These are phyloP conservation scores for Colletotrichum paranaense DNA, from an alignment of 2,329 filamentous ascomycete genomes.

Conservation along the genomic window DNA sequence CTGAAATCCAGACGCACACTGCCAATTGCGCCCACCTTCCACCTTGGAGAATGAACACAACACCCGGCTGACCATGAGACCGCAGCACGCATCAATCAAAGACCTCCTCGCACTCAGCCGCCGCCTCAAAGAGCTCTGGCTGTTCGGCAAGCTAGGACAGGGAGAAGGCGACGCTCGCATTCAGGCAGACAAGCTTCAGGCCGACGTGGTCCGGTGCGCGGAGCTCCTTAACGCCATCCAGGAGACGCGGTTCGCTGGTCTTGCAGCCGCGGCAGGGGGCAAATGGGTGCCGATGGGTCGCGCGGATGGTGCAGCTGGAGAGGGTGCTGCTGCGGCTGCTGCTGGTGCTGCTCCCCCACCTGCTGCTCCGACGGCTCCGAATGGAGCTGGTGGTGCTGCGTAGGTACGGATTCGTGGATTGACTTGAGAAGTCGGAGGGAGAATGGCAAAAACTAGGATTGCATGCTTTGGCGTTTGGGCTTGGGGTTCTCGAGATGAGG, in stretches of 20 bases:
- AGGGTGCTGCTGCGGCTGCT: background rate
- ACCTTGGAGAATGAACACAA: too few relatives aligned
- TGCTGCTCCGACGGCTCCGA: background rate
- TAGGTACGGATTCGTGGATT: background rate
- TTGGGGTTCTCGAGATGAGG: background rate
- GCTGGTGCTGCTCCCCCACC: background rate
- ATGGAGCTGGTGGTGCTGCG: background rate
- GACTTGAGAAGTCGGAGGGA: too few relatives aligned
- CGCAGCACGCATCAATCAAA: conserved; percentile 55
- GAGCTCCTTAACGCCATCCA: conserved; percentile 50
- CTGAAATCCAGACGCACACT: too few relatives aligned
- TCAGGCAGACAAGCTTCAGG: conserved; percentile 50
- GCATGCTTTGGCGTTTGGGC: conserved; percentile 27
- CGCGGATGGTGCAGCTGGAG: conserved; percentile 4
- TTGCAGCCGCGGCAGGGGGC: conserved; percentile 50
- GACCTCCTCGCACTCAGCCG: conserved; percentile 57
- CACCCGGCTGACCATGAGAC: background rate
- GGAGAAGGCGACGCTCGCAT: conserved; percentile 48
- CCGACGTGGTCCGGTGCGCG: conserved; percentile 48
- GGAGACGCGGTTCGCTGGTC: conserved; percentile 43
- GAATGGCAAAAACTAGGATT: background rate
- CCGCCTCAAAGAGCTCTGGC: conserved; percentile 58
- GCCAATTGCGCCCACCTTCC: too few relatives aligned
- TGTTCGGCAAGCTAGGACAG: conserved; percentile 54
- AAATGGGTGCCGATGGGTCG: conserved; percentile 46